phyloP scores from a whole-genome alignment of 2,329 filamentous ascomycete species.

The Fonsecaea nubica region DNA sequence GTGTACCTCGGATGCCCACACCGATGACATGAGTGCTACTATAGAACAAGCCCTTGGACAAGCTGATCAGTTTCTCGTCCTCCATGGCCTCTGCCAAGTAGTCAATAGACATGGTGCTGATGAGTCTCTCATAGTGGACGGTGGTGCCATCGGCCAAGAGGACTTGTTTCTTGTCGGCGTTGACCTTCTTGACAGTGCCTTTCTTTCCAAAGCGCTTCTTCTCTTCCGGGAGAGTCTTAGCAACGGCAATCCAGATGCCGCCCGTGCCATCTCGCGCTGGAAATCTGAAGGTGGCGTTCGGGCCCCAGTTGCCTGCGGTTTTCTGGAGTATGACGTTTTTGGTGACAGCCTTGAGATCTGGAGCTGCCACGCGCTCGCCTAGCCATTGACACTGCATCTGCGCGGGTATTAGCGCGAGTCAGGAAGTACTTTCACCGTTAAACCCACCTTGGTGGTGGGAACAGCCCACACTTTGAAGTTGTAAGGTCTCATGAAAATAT shows the following conservation, averaged over 20 bases:
- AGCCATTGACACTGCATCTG: slow-evolving; percentile 99
- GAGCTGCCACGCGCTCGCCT: slow-evolving; percentile 95
- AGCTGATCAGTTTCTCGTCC: slow-evolving; percentile 78
- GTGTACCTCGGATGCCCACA: slow-evolving; percentile 87
- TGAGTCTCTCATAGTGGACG: slow-evolving; percentile 86
- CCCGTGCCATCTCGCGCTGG: slow-evolving; percentile 93
- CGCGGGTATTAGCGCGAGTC: slow-evolving; percentile 13
- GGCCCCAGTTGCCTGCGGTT: slow-evolving; percentile 96
- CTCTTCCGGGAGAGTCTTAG: slow-evolving; percentile 87
- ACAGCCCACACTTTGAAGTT: slow-evolving; percentile 99
- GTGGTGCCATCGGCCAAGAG: slow-evolving; percentile 83
- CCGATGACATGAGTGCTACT: slow-evolving; percentile 97
- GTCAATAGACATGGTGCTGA: slow-evolving; percentile 97
- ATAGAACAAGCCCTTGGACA: slow-evolving; percentile 94
- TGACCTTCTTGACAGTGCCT: slow-evolving; percentile 82
- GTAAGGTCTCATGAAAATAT: slow-evolving; percentile 99
- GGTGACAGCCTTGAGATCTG: slow-evolving; percentile 90
- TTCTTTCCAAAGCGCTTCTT: slow-evolving; percentile 90
- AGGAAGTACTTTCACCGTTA: not conserved
- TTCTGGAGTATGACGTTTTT: slow-evolving; percentile 96
- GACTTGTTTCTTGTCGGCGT: slow-evolving; percentile 83
- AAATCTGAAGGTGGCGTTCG: slow-evolving; percentile 98
- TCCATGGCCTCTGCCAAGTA: slow-evolving; percentile 84
- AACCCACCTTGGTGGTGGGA: slow-evolving; percentile 84
- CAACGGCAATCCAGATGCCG: slow-evolving; percentile 98